Percentiles rank a stretch among this genome's conserved stretches.
phyloP scores from a whole-genome alignment of 2,329 filamentous ascomycete genomes.

The Trichoderma koningii region DNA sequence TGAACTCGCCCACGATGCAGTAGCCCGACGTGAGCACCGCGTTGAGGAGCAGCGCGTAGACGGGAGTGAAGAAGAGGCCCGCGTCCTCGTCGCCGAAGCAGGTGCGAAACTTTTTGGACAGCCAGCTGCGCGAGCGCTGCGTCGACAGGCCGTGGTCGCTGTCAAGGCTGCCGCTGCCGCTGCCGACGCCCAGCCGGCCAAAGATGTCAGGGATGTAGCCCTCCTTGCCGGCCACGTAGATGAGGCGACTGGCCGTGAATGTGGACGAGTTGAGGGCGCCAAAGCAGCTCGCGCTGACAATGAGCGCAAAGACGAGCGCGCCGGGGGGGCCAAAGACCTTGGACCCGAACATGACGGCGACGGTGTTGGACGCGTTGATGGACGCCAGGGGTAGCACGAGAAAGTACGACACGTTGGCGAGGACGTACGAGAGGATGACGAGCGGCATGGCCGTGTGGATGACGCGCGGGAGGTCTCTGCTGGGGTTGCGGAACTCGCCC shows the following conservation, averaged over 20 bases:
- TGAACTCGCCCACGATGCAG: constrained; percentile 84
- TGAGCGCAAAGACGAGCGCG: constrained; percentile 79
- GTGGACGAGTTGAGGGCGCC: constrained; percentile 92
- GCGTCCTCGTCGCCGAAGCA: constrained; percentile 74
- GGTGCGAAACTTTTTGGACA: constrained; percentile 60
- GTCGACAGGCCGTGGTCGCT: constrained; percentile 45
- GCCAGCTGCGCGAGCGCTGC: constrained; percentile 55
- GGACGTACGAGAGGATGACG: constrained; percentile 85
- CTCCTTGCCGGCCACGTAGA: constrained; percentile 94
- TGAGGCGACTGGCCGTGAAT: constrained; percentile 87
- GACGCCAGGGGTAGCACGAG: constrained; percentile 80
- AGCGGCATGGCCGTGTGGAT: constrained; percentile 96
- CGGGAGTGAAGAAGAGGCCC: constrained; percentile 89
- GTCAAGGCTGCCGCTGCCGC: constrained; percentile 38
- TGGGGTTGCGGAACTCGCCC: constrained; percentile 91
- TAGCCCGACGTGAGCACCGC: constrained; percentile 71
- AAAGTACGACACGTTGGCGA: constrained; percentile 93
- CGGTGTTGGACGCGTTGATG: constrained; percentile 87
- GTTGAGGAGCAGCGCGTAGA: constrained; percentile 87
- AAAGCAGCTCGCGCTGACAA: constrained; percentile 90
- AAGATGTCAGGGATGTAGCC: constrained; percentile 86
- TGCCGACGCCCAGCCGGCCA: constrained; percentile 74
- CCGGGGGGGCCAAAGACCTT: constrained; percentile 87
- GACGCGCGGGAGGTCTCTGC: constrained; percentile 85
- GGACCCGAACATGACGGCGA: constrained; percentile 90